These are phyloP conservation scores for Paracamarosporium sp. DNA, from an alignment of 2,329 filamentous ascomycete genomes.

Conservation along the genomic window DNA sequence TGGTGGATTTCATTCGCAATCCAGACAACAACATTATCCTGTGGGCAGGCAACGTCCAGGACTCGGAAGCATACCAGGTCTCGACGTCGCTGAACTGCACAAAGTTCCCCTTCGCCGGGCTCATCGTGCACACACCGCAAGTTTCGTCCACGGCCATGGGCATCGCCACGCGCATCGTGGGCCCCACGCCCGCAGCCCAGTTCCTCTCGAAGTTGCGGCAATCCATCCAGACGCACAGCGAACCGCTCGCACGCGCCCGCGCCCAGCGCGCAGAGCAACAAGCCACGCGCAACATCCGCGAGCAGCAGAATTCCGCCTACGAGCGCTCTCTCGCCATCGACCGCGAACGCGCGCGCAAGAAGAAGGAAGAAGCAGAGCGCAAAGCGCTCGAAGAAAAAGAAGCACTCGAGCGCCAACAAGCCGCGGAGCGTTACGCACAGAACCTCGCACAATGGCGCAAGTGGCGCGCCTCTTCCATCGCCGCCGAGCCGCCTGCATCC, in stretches of 20 bases:
- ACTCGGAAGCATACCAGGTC: conserved; percentile 94
- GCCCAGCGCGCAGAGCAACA: conserved; percentile 80
- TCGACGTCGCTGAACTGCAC: conserved; percentile 86
- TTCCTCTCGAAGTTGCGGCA: conserved; percentile 77
- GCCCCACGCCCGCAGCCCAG: conserved; percentile 72
- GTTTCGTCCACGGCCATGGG: conserved; percentile 89
- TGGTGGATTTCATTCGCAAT: conserved; percentile 76
- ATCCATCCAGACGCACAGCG: conserved; percentile 77
- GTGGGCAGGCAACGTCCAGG: conserved; percentile 92
- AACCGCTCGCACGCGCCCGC: conserved; percentile 76
- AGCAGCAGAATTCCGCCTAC: conserved; percentile 91
- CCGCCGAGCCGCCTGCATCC: conserved; percentile 69
- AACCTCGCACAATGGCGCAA: conserved; percentile 75
- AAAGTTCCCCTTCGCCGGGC: conserved; percentile 87
- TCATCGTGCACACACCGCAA: conserved; percentile 87
- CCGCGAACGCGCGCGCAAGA: conserved; percentile 79
- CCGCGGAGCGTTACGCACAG: conserved; percentile 61
- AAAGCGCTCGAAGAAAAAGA: conserved; percentile 68
- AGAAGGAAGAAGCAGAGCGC: conserved; percentile 75
- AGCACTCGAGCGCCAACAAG: conserved; percentile 68
- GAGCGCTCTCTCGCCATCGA: conserved; percentile 89
- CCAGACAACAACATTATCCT: conserved; percentile 80
- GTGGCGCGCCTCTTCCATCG: conserved; percentile 76
- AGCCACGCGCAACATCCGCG: conserved; percentile 78
- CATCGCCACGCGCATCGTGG: conserved; percentile 79